Base-by-base conservation (phyloP, 148 eudicot species). In the Chenopodium album region DNA sequence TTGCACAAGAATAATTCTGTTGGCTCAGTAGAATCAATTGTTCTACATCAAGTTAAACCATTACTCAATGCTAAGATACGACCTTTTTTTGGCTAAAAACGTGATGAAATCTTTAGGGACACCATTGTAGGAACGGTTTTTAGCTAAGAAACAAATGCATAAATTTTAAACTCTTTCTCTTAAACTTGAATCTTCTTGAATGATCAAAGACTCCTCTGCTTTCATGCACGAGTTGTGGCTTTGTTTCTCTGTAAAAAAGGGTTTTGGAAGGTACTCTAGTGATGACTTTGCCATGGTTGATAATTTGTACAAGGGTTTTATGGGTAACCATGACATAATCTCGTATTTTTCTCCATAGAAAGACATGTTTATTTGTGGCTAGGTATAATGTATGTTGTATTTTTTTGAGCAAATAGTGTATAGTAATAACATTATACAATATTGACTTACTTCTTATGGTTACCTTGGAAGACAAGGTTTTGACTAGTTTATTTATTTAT, bases 291-390 rank as follows among this genome's bases (percentile, higher is more conserved):
- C 28, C 20, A 23, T 34, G 1, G 12, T 4, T 3, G 67, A 75
- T 20, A 76, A 23, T 47, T 54, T 17, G 66, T 81, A 17, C 1
- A 81, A 72, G 7, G 73, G 0, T 54, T 67, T 76, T 8, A 31
- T 29, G 16, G 84, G 68, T 37, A 75, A 23, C 67, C 79, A 81
- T 66, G 83, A 81, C 76, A 81, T 75, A 1, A 81, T 66, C 10
- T 81, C 84, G 8, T 31, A 81, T 7, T 76, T 8, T 26, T 67
- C 74, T 7, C 73, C 75, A 34, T 76, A n/a, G 20, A 76, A 81
- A 32, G 78, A 44, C 82, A 71, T 32, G 34, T 32, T 32, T 32
- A 32, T 32, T 32, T 32, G 34, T 32, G 34, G 2, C 34, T 32
- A 32, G 1, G 34, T 32, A 32, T 32, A 32, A 32, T 2, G 34